phyloP scores from a whole-genome alignment of 2,329 filamentous ascomycete species.

The Penicillium brevicompactum region DNA sequence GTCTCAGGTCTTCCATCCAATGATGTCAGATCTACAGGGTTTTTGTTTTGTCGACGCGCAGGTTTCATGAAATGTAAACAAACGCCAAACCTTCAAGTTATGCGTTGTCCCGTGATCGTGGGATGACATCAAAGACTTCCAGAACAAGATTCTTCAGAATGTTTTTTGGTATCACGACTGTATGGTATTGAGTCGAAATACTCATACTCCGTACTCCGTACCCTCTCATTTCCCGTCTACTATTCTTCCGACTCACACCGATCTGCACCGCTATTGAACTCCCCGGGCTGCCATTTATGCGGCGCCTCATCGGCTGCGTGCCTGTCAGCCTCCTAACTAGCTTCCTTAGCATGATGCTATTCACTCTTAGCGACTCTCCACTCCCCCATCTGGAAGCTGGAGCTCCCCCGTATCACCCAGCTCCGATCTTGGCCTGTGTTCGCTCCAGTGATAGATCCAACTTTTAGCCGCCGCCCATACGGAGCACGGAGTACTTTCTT shows the following conservation, averaged over 20 bases:
- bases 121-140: slow-evolving; percentile 20
- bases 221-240: slow-evolving; percentile 3
- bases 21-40: slow-evolving; percentile 6
- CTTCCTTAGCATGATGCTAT: slow-evolving; percentile 1
- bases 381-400: slow-evolving; percentile 1
- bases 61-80: slow-evolving; percentile 21
- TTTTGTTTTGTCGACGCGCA: slow-evolving; percentile 8
- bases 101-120: slow-evolving; percentile 29
- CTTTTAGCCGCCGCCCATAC: background rate
- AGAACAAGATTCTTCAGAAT: background rate
- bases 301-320: slow-evolving; percentile 18
- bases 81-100: slow-evolving; percentile 17
- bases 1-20: background rate
- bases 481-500: background rate
- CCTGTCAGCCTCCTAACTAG: slow-evolving; percentile 19
- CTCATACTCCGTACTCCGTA: slow-evolving; percentile 9
- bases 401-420: slow-evolving; percentile 2
- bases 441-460: slow-evolving; percentile 2
- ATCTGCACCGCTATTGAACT: slow-evolving; percentile 29
- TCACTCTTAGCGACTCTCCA: slow-evolving; percentile 4
- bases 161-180: background rate
- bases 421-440: background rate
- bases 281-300: slow-evolving; percentile 13
- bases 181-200: background rate
- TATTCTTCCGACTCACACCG: slow-evolving; percentile 17